Base-by-base conservation (phyloP, 768 basidiomycete genomes). In the Dacryopinax primogenitus region DNA sequence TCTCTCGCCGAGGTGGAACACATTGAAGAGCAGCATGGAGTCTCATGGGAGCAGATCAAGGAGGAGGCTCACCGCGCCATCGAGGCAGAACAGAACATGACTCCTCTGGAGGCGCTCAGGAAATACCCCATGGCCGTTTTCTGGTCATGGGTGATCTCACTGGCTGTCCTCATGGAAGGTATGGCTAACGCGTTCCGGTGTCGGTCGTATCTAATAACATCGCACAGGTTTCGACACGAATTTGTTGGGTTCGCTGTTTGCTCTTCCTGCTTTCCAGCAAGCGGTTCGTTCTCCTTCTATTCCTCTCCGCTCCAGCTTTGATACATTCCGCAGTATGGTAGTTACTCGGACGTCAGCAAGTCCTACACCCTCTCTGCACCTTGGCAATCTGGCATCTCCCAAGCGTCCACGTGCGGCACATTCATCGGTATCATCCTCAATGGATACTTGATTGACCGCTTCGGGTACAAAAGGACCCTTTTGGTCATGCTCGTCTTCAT, bases 361-460 rank as follows among this genome's bases (percentile, higher is more conserved):
- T 28, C 65, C 0, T 77, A 74, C 64, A 68, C 71, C 23, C 68
- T 77, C n/a, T 71, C 75, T 0, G 73, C 77, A 0, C 62, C 68
- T 28, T 77, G 76, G 77, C 77, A 77, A 62, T 68, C 74, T 16
- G 76, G 74, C 63, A 66, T 77, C 33, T 69, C 69, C 15, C 75
- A 75, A 67, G 76, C 72, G 2, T 69, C 65, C 23, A 63, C 66
- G 26, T 33, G 65, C 37, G 69, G 70, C 1, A 58, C 51, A 15
- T 67, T 70, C 41, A 16, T 69, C 2, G 70, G 70, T 62, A 63
- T 70, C 33, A 47, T 66, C 32, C 11, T 62, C n/a, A 65, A 65
- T 34, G 64, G 64, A 4, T 65, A 28, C 21, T 66, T 71, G 13
- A 69, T 72, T 16, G 76, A 77, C 45, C 71, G 74, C 16, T 72